phyloP scores from a whole-genome alignment of 2,329 filamentous ascomycete species.

The Penicillium sp. region DNA sequence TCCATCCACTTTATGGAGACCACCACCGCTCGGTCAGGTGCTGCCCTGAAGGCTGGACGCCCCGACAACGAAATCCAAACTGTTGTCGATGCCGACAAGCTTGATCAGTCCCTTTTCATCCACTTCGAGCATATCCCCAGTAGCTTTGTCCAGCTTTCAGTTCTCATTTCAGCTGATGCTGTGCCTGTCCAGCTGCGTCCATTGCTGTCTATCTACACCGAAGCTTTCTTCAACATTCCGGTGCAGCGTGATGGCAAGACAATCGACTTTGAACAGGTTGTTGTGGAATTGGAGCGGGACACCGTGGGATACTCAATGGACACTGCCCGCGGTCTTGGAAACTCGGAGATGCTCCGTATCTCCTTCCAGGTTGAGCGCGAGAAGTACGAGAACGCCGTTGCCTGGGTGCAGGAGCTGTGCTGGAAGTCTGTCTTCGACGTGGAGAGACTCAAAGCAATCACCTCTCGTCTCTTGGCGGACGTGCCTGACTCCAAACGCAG shows the following conservation, averaged over 20 bases:
- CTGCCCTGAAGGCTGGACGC: slow-evolving; percentile 67
- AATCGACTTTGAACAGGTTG: slow-evolving; percentile 85
- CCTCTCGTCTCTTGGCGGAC: slow-evolving; percentile 82
- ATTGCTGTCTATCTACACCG: slow-evolving; percentile 75
- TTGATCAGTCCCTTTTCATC: slow-evolving; percentile 74
- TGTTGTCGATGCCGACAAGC: slow-evolving; percentile 65
- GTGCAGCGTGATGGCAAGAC: slow-evolving; percentile 70
- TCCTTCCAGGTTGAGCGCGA: slow-evolving; percentile 82
- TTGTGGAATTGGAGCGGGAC: slow-evolving; percentile 84
- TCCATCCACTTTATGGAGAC: slow-evolving; percentile 95
- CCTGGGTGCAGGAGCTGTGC: slow-evolving; percentile 81
- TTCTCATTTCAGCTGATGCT: slow-evolving; percentile 73
- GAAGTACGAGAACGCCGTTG: slow-evolving; percentile 77
- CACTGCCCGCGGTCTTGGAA: slow-evolving; percentile 64
- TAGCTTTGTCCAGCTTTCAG: slow-evolving; percentile 81
- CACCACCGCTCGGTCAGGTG: slow-evolving; percentile 74
- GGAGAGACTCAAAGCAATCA: slow-evolving; percentile 57
- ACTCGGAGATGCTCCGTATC: slow-evolving; percentile 76
- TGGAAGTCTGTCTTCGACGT: slow-evolving; percentile 86
- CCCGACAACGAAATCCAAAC: slow-evolving; percentile 68
- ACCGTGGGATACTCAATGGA: slow-evolving; percentile 79
- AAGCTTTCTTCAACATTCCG: slow-evolving; percentile 93
- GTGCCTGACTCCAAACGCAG: slow-evolving; percentile 89
- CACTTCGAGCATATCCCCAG: slow-evolving; percentile 94
- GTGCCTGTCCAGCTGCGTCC: slow-evolving; percentile 81